Evolutionary conservation across 2,329 filamentous ascomycete species (phyloP), one percentile per base, ranked within the genome.

Genomic region (Fusarium agapanthi): DNA sequence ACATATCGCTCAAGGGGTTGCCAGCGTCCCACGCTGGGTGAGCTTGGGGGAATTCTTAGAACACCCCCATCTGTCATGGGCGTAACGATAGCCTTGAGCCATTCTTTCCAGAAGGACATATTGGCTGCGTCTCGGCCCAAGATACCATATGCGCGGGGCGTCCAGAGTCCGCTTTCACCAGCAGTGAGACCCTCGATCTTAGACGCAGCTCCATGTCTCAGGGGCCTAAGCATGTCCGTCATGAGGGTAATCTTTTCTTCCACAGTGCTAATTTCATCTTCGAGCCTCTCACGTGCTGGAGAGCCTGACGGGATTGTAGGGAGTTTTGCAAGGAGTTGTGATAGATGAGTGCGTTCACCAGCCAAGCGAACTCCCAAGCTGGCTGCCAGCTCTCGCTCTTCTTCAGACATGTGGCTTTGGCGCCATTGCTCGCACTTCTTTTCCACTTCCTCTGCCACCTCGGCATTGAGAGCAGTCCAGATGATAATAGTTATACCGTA

Each of bases 161-260:
- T 95, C 96, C 96, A 99, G 67, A 98, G 91, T 5, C 95, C 96
- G 59, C 94, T 98, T 80, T 98, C 96, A 47, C 95, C 95, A 73
- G 97, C 94, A 0, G 95, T 98, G 69, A 99, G 86, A 26, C 96
- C 96, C 80, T 99, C 96, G 69, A 99, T 99, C 83, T 97, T 98
- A 56, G 95, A 95, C 35, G 96, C 95, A 48, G 96, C 96, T 40
- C 94, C 96, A 81, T 98, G 96, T 75, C 96, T 89, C 75, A 99
- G 90, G 22, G 96, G 96, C 67, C 95, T 90, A 73, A 99, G 85
- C 83, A 99, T 92, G 82, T 99, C 96, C 4, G 95, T 95, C 96
- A 99, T 99, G 61, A 99, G 86, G 37, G 90, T 90, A 76, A 99
- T 99, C 83, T 98, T 98, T 84, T 99, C 96, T 82, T 99, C 96